phyloP scores from a whole-genome alignment of 441 rosid genomes.

The Francoa sonchifolia region DNA sequence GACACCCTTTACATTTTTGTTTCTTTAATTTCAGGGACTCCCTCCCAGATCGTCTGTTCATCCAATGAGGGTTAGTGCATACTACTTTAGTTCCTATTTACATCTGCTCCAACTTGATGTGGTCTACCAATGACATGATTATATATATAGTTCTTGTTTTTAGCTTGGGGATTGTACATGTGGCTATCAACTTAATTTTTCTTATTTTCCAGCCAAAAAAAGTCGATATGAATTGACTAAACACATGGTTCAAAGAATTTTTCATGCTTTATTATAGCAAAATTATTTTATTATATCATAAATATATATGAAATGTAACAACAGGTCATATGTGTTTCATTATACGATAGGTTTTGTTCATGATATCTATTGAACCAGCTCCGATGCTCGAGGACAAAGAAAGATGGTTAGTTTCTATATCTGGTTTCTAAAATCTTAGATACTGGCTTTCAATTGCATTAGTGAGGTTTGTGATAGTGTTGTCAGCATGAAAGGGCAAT shows the following conservation, averaged over 20 bases:
- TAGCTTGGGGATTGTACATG: background rate
- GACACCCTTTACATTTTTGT: background rate
- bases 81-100: slow-evolving; percentile 11
- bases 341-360: slow-evolving; percentile 96
- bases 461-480: no score
- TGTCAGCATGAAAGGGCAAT: no score
- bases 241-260: no score
- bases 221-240: no score
- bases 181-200: no score
- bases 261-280: no score
- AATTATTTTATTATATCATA: no score
- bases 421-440: slow-evolving; percentile 11
- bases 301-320: no score
- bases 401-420: slow-evolving; percentile 62
- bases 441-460: slow-evolving; percentile 4
- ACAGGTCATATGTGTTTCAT: no score
- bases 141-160: background rate
- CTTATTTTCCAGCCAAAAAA: no score
- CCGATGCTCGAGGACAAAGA: slow-evolving; percentile 99
- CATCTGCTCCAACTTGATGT: background rate
- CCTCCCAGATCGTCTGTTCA: slow-evolving; percentile 98
- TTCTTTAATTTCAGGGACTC: slow-evolving; percentile 55
- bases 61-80: slow-evolving; percentile 95
- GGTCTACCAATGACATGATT: background rate
- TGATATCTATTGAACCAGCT: slow-evolving; percentile 97